Conservation (phyloP, 495 filamentous ascomycete genomes). For the Podospora australis region DNA sequence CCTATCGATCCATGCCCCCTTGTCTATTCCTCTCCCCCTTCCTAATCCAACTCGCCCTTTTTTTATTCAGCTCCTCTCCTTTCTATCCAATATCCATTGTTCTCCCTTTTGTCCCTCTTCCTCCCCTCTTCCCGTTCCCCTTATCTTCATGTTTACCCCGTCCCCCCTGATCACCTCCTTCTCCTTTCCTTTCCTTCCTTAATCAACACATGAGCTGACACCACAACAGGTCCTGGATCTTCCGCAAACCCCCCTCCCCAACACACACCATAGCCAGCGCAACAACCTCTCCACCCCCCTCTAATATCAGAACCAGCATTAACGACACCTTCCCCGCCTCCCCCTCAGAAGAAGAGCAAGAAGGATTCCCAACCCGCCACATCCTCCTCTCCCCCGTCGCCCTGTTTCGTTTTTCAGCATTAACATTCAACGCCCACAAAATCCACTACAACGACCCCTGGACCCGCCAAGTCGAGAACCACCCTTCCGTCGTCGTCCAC, state of each 20-base stretch:
- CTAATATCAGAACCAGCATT: constrained; percentile 8
- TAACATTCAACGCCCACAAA: constrained; percentile 68
- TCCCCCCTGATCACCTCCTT: too few species aligned
- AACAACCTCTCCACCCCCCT: constrained; percentile 2
- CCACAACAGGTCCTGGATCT: constrained; percentile 50
- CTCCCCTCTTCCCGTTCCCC: background rate
- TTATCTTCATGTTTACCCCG: too few species aligned
- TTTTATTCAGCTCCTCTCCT: too few species aligned
- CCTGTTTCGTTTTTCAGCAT: constrained; percentile 64
- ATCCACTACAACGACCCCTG: constrained; percentile 62
- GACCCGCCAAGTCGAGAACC: constrained; percentile 53
- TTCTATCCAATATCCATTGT: too few species aligned
- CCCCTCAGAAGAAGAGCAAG: background rate
- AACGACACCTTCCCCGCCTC: constrained; percentile 14
- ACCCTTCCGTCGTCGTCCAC: constrained; percentile 55
- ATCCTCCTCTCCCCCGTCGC: constrained; percentile 49
- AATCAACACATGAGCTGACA: too few species aligned
- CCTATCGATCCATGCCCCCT: too few species aligned
- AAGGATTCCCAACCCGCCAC: constrained; percentile 19
- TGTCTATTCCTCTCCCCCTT: too few species aligned
- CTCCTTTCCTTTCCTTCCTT: too few species aligned
- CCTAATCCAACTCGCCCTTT: too few species aligned
- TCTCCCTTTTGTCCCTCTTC: too few species aligned
- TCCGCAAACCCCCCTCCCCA: constrained; percentile 28
- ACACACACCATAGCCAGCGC: constrained; percentile 3